Conservation (phyloP, 768 basidiomycete species). For the Chalciporus sphaerocephalus region DNA sequence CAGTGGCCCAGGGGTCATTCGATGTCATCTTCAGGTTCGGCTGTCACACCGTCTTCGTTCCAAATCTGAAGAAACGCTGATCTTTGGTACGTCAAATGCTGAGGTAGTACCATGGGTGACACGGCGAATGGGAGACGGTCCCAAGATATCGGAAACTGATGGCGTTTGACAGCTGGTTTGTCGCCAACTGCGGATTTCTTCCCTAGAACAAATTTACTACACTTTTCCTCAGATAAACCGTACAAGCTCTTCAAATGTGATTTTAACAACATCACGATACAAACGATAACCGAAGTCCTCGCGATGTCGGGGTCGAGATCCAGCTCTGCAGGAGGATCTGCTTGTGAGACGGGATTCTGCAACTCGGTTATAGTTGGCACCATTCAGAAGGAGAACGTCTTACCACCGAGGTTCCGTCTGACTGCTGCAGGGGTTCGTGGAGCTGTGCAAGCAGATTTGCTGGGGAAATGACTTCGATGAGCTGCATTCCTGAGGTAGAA, state of each 20-base stretch:
- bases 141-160: conserved; percentile 65
- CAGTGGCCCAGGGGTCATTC: conserved; percentile 18
- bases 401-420: conserved; percentile 6
- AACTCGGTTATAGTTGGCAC: neutral
- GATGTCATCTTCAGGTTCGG: conserved; percentile 54
- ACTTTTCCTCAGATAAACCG: conserved; percentile 91
- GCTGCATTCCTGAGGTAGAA: conserved; percentile 76
- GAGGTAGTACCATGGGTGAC: conserved; percentile 52
- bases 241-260: conserved; percentile 81
- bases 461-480: conserved; percentile 72
- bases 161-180: conserved; percentile 62
- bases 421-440: conserved; percentile 31
- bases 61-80: conserved; percentile 70
- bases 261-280: conserved; percentile 86
- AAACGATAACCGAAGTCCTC: conserved; percentile 70
- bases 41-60: conserved; percentile 74
- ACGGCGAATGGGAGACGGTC: conserved; percentile 67
- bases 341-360: conserved; percentile 2
- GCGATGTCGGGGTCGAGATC: conserved; percentile 34
- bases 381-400: neutral
- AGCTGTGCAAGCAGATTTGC: conserved; percentile 63
- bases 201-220: conserved; percentile 75
- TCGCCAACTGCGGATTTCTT: conserved; percentile 93
- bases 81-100: conserved; percentile 62
- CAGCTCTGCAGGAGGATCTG: neutral